Percentiles rank a stretch among this genome's conserved stretches.
phyloP scores from a whole-genome alignment of 1,139 yeast genomes.

The Taphrina betulina region DNA sequence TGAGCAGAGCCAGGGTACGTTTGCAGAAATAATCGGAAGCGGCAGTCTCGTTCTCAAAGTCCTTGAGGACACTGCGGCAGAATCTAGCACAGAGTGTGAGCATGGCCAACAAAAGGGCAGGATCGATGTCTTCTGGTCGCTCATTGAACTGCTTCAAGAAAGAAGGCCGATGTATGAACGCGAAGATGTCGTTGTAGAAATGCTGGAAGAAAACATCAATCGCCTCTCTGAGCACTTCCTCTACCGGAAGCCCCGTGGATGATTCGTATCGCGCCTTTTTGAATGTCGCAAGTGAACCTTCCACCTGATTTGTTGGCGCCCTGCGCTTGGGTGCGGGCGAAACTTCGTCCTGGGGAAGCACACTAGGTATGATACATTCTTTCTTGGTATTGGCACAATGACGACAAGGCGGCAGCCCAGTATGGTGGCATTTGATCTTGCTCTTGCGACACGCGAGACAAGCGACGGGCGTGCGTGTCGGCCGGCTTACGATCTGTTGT shows the following conservation, averaged over 20 bases:
- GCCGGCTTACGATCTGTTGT: conserved; percentile 7
- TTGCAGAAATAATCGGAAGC: conserved; percentile 30
- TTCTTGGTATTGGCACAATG: conserved; percentile 27
- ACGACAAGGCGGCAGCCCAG: conserved; percentile 30
- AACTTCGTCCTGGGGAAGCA: conserved; percentile 13
- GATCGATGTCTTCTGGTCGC: conserved; percentile 23
- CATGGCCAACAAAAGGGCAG: conserved; percentile 25
- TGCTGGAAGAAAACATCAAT: conserved; percentile 24
- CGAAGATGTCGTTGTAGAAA: conserved; percentile 28
- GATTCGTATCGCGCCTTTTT: conserved; percentile 25
- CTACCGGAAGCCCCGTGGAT: conserved; percentile 19
- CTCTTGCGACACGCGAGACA: conserved; percentile 25
- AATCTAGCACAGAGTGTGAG: conserved; percentile 27
- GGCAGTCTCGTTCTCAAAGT: conserved; percentile 29
- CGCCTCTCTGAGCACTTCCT: conserved; percentile 24
- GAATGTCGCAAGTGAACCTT: conserved; percentile 16
- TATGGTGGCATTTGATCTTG: conserved; percentile 29
- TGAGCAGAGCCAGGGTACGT: conserved; percentile 21
- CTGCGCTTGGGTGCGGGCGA: conserved; percentile 28
- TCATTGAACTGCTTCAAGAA: conserved; percentile 17
- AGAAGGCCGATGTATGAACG: conserved; percentile 25
- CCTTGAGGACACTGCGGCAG: conserved; percentile 20
- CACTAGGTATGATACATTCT: conserved; percentile 27
- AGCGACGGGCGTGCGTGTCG: conserved; percentile 28
- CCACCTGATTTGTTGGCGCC: conserved; percentile 20